Evolutionary conservation across 345 rosid species (phyloP).

Genomic region (Noccaea caerulescens): DNA sequence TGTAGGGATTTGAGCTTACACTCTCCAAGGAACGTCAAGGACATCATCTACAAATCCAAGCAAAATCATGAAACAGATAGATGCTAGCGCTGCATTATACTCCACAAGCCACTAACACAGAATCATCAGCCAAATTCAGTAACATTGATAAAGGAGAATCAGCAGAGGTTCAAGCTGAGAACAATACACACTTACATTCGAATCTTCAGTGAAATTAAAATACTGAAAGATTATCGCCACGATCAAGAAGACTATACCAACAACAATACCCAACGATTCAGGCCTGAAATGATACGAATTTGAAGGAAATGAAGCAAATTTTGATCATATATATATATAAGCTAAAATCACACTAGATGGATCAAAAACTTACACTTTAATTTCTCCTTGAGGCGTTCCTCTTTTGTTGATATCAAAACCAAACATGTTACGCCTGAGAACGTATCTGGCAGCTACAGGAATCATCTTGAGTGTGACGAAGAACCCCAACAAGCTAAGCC

Average conservation of each 20-base stretch:
- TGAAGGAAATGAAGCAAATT: neutral
- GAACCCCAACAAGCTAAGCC: conserved; percentile 74
- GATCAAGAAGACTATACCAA: conserved; percentile 82
- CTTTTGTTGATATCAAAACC: conserved; percentile 93
- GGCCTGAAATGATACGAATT: conserved; percentile 61
- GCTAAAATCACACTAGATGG: neutral
- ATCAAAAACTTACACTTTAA: conserved; percentile 71
- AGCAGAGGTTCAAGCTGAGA: conserved; percentile 2
- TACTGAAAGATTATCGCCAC: conserved; percentile 83
- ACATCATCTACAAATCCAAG: conserved; percentile 98
- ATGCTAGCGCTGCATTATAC: conserved; percentile 93
- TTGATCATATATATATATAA: neutral
- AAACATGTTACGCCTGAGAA: conserved; percentile 72
- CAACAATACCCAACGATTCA: conserved; percentile 90
- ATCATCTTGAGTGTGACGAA: conserved; percentile 68
- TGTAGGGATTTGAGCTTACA: conserved; percentile 61
- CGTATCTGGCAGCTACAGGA: conserved; percentile 86
- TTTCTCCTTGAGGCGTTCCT: conserved; percentile 80
- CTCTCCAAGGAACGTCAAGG: conserved; percentile 99
- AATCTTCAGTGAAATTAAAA: conserved; percentile 91
- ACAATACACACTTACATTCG: conserved; percentile 63
- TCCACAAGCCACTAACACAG: conserved; percentile 91
- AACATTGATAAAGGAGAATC: conserved; percentile 10
- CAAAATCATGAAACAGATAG: conserved; percentile 95
- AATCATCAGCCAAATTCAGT: conserved; percentile 21